Conservation (phyloP, 768 basidiomycete genomes). For the Mycena albidolilacea region DNA sequence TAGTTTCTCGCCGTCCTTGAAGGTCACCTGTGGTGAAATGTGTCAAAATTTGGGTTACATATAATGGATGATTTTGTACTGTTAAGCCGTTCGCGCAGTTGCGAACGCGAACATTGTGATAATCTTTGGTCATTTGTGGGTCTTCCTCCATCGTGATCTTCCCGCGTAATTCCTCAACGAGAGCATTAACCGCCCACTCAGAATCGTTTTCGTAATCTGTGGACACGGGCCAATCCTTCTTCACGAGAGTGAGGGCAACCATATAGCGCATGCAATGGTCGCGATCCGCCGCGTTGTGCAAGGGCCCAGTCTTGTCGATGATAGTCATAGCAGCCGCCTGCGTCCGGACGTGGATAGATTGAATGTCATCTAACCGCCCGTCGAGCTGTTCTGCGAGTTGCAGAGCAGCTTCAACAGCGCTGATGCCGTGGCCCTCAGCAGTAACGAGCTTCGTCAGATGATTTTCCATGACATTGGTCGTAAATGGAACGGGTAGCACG, state of each 20-base stretch:
- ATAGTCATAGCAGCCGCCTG: neutral
- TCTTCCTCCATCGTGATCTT: neutral
- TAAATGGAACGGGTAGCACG: neutral
- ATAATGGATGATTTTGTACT: neutral
- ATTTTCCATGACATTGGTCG: neutral
- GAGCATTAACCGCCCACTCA: neutral
- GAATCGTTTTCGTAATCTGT: neutral
- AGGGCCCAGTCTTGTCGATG: neutral
- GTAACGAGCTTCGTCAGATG: neutral
- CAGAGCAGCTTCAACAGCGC: neutral
- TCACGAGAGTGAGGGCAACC: neutral
- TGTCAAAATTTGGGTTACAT: neutral
- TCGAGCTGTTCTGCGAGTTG: neutral
- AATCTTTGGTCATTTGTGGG: neutral
- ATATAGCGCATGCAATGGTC: neutral
- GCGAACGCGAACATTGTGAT: neutral
- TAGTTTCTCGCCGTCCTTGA: neutral
- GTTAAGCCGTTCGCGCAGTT: neutral
- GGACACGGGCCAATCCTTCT: neutral
- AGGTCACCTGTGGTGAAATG: neutral
- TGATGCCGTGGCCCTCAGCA: neutral
- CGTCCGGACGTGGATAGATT: neutral
- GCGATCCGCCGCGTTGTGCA: neutral
- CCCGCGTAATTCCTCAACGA: neutral
- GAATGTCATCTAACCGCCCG: neutral